Evolutionary conservation across 805 yeast genomes (phyloP), one percentile per base, ranked within the genome.

Genomic region (Lipomyces lipofer): DNA sequence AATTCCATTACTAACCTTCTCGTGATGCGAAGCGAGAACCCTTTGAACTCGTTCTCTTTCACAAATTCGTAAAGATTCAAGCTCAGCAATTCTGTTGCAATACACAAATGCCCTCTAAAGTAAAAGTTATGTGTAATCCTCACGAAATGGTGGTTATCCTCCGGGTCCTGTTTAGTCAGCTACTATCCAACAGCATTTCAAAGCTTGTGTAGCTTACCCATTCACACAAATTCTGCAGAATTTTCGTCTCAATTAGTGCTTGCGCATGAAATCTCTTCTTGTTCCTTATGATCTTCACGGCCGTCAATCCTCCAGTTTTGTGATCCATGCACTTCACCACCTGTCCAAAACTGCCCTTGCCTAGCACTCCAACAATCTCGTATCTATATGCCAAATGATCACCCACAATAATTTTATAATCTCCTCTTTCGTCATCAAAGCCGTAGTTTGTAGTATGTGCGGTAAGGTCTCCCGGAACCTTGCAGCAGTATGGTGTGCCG

Each of bases 311-410:
- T 5, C 80, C 76, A 3, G 70, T 70, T 64, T 83, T 84, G 65
- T 85, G 86, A 70, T 89, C 96, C 21, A 71, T 67, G 56, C 90
- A 85, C 52, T 79, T 75, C 5, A 86, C 72, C 1, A 89, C 96
- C 49, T 81, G 82, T 0, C 96, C 96, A 73, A 88, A 88, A 40
- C 91, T 82, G 6, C 96, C 96, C 47, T 78, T 80, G 0, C 96
- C 96, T 9, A 88, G 74, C 1, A 74, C 68, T 1, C 74, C 68
- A 19, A 79, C 48, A 3, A 88, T 81, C 60, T 86, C 83, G 65
- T 84, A 89, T 27, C 95, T 71, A 67, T 83, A 88, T 50, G 84
- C 84, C 40, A 88, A 78, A 60, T 88, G 96, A 65, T 88, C 96
- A 9, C 84, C 81, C 1, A 67, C 66, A 0, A 73, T 63, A 1